Conservation (phyloP, 192 early-diverging fungal genomes). For the Diversispora eburnea region DNA sequence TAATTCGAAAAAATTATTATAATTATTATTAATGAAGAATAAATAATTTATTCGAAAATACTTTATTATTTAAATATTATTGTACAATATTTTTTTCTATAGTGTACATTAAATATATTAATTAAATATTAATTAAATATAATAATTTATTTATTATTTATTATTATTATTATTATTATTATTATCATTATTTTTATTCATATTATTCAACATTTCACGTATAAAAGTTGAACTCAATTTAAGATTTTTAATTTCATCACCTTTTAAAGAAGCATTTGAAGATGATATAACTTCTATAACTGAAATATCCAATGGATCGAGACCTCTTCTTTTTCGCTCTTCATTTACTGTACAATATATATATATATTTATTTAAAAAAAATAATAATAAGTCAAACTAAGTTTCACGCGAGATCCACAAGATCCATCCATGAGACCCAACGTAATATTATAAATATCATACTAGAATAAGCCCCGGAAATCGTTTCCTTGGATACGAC, state of each 20-base stretch:
- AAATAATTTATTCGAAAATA: neutral
- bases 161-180: too few relatives aligned
- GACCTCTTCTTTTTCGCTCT: slow-evolving; percentile 54
- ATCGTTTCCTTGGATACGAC: slow-evolving; percentile 83
- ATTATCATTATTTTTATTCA: neutral
- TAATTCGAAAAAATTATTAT: neutral
- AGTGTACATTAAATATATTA: too few relatives aligned
- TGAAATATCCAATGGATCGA: slow-evolving; percentile 58
- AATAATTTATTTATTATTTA: neutral
- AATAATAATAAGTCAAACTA: too few relatives aligned
- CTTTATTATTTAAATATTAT: too few relatives aligned
- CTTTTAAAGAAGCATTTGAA: slow-evolving; percentile 34
- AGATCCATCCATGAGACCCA: too few relatives aligned
- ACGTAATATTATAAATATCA: neutral
- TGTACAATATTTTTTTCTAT: neutral
- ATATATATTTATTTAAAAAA: neutral
- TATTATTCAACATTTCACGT: slow-evolving; percentile 42
- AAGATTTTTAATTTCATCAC: slow-evolving; percentile 45
- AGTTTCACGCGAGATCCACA: too few relatives aligned
- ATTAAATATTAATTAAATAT: neutral
- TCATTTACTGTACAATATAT: slow-evolving; percentile 62
- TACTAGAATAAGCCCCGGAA: slow-evolving; percentile 69
- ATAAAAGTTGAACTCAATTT: slow-evolving; percentile 83
- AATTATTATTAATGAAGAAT: neutral
- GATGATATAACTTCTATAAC: slow-evolving; percentile 70